These are phyloP conservation scores for Vigna radiata DNA, from an alignment of 306 rosid genomes.

Conservation along the genomic window DNA sequence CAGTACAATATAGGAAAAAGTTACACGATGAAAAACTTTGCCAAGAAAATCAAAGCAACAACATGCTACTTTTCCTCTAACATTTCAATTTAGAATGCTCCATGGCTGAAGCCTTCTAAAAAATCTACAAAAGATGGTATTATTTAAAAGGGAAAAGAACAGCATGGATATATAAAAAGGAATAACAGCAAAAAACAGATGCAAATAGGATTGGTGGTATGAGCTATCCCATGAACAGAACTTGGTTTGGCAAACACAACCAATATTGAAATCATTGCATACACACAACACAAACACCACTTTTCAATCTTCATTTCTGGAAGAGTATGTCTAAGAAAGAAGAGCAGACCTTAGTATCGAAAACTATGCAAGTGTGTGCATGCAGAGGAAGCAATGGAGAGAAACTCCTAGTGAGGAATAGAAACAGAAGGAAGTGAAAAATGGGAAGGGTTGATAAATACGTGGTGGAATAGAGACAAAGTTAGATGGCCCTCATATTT, in stretches of 20 bases:
- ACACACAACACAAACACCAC: constrained; percentile 24
- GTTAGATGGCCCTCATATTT: constrained; percentile 49
- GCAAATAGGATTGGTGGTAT: constrained; percentile 17
- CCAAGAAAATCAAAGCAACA: constrained; percentile 15
- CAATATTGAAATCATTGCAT: not conserved
- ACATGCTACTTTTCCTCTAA: constrained; percentile 10
- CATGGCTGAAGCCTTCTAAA: not conserved
- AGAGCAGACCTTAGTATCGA: constrained; percentile 51
- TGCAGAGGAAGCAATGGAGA: constrained; percentile 54
- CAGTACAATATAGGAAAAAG: not conserved
- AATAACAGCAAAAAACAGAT: constrained; percentile 1
- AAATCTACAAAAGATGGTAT: not conserved
- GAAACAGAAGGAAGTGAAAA: constrained; percentile 52
- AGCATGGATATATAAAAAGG: not conserved
- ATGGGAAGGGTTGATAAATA: constrained; percentile 49
- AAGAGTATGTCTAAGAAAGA: constrained; percentile 24
- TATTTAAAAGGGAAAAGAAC: not conserved
- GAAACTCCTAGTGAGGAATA: constrained; percentile 43
- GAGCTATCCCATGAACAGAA: constrained; percentile 27
- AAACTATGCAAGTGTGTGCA: constrained; percentile 56
- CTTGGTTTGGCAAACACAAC: not conserved
- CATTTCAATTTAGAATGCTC: not conserved
- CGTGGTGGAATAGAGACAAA: constrained; percentile 50
- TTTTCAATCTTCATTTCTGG: constrained; percentile 31
- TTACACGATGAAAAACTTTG: not conserved